Evolutionary conservation across 2,329 filamentous ascomycete species (phyloP), one percentile per base, ranked within the genome.

Genomic region (Byssochlamys sp.): DNA sequence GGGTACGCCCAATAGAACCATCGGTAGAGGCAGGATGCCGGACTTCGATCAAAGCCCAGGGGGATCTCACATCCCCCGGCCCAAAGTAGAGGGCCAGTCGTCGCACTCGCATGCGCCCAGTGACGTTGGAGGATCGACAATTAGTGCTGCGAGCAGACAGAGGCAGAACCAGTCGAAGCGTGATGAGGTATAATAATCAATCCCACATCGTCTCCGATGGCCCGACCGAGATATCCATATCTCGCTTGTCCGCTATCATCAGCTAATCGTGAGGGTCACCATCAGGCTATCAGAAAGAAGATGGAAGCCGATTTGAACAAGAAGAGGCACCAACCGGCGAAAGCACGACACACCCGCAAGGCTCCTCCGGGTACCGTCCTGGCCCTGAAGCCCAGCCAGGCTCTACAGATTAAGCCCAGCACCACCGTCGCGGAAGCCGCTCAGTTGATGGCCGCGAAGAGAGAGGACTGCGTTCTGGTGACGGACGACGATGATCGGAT

Each of bases 401-500:
- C 94, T 51, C 86, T 99, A 19, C 94, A 99, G 79, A 97, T 99
- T 77, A 97, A 97, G 78, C 94, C 94, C 55, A 84, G 81, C 62
- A 96, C 91, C 27, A 96, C 90, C 54, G 92, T 99, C 57, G 87
- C 94, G 62, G 94, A 99, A 77, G 94, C 94, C 53, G 94, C 94
- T 48, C 94, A 99, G 79, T 80, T 99, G 70, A 99, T 99, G 94
- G 94, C 94, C 57, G 94, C 94, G 54, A 99, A 99, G 82, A 84
- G 94, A 67, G 94, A 99, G 75, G 94, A 99, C 74, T 99, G 94
- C 69, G 94, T 99, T 45, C 78, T 99, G 60, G 94, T 99, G 26
- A 99, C 94, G 49, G 94, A 99, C 73, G 92, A 97, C 63, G 91
- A 99, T 75, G 94, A 99, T 69, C 85, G 94, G 52, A 99, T 99